A percentile compares a stretch with the other conserved stretches of the same genome.
These are phyloP conservation scores for Conidiobolus coronatus DNA, from an alignment of 371 early-diverging fungal genomes.

Conservation along the genomic window DNA sequence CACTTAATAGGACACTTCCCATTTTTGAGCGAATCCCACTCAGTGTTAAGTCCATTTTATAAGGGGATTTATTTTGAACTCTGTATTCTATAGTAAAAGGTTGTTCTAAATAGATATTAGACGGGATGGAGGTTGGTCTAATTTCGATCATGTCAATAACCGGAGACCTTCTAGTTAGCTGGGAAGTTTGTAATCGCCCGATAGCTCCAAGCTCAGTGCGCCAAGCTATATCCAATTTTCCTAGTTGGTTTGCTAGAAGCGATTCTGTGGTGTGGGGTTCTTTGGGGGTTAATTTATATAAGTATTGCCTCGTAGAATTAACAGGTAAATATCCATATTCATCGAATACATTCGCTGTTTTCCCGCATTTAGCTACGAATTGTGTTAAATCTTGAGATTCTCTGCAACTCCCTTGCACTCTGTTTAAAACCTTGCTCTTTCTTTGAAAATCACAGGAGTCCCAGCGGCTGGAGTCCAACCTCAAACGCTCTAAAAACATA, in stretches of 20 bases:
- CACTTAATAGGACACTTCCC: conserved; percentile 58
- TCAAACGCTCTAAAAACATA: conserved; percentile 72
- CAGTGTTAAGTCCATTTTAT: conserved; percentile 27
- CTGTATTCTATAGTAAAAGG: conserved; percentile 29
- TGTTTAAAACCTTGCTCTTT: background rate
- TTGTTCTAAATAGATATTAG: conserved; percentile 23
- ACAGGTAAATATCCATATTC: conserved; percentile 28
- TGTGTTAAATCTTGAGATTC: background rate
- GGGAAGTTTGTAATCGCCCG: conserved; percentile 84
- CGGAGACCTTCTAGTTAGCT: conserved; percentile 62
- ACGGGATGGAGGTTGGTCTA: conserved; percentile 23
- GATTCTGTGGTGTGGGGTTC: conserved; percentile 11
- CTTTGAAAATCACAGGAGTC: conserved; percentile 23
- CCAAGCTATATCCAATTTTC: conserved; percentile 89
- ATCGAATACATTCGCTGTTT: conserved; percentile 36
- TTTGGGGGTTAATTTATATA: conserved; percentile 58
- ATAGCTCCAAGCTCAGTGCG: conserved; percentile 62
- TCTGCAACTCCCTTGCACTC: background rate
- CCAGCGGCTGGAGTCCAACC: conserved; percentile 64
- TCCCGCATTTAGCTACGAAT: conserved; percentile 7
- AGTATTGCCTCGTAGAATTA: conserved; percentile 70
- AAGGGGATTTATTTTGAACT: conserved; percentile 6
- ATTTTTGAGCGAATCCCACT: conserved; percentile 50
- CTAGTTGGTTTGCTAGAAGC: conserved; percentile 47
- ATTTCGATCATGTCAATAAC: conserved; percentile 52